Base-by-base conservation (phyloP, 768 basidiomycete genomes). In the Lentinula sp. region DNA sequence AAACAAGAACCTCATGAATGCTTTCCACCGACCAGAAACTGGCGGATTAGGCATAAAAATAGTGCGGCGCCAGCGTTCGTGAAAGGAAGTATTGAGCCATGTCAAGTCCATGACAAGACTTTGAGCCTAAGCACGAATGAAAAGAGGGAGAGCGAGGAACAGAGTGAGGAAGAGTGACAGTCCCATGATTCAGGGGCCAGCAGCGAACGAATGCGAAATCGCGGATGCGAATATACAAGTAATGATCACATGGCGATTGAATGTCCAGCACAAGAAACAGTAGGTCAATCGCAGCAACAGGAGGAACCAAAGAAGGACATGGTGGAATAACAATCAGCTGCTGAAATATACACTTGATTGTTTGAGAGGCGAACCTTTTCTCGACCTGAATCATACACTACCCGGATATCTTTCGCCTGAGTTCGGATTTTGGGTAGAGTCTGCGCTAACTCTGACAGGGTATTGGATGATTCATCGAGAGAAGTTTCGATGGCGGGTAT, bases 71-170 rank as follows among this genome's bases (percentile, higher is more conserved):
- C 87, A 88, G 11, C 89, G 86, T 69, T 87, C 85, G 60, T 88
- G 87, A 70, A 89, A 85, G 52, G 88, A 86, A 0, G 86, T 91
- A 69, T 91, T 90, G 23, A 91, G 77, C 89, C 89, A 92, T 57
- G 78, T 78, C 48, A 92, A 75, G 58, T 86, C 85, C 2, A 71
- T 70, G n/a, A 86, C 83, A 16, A 92, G 82, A 5, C 77, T 72
- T 65, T 81, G 78, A 8, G 90, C 90, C 89, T 91, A 64, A 16
- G 59, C 35, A 0, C 15, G 43, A 18, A 11, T 48, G 46, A 3
- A 34, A 48, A 15, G 5, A 34, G 11, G 13, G n/a, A 23, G 10
- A n/a, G 31, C 10, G 40, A 21, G 40, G 21, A n/a, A 34, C 7
- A 32, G 37, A 53, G 7, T 2, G 18, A 35, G 13, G n/a, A 7